Evolutionary conservation across 139 green algal genomes (phyloP).

Genomic region (Mesostigma viride): DNA sequence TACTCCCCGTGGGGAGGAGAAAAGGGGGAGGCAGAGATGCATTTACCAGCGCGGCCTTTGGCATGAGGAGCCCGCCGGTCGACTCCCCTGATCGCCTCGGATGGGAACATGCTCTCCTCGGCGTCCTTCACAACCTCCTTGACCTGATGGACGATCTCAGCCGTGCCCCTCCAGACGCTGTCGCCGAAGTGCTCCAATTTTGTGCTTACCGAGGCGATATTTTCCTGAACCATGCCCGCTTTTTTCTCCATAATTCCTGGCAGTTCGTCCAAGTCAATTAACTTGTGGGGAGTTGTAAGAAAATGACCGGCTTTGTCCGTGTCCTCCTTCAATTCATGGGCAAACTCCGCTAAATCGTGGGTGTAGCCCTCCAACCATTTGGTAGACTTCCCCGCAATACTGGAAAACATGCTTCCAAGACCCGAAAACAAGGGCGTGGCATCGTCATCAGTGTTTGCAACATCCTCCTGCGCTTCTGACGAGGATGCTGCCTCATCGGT

Average conservation of each 20-base stretch:
- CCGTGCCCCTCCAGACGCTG: constrained; percentile 34
- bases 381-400: too few species aligned
- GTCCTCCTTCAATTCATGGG: not conserved
- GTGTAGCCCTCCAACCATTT: constrained; percentile 18
- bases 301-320: not conserved
- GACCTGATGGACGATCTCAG: constrained; percentile 42
- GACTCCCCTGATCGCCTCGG: not conserved
- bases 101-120: constrained; percentile 19
- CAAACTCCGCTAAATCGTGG: not conserved
- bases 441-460: constrained; percentile 25
- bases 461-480: constrained; percentile 22
- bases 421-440: constrained; percentile 22
- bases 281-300: not conserved
- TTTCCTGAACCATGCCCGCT: not conserved
- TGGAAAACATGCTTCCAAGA: too few species aligned
- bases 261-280: not conserved
- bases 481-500: too few species aligned
- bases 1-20: constrained; percentile 4
- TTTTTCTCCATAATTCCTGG: not conserved
- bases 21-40: not conserved
- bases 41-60: not conserved
- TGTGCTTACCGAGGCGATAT: not conserved
- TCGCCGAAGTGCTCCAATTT: constrained; percentile 4
- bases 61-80: too few species aligned
- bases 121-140: constrained; percentile 33